Percentiles rank a stretch among this genome's conserved stretches.
These are phyloP conservation scores for Sporisorium sorghi DNA, from an alignment of 1,284 basidiomycete species.

Conservation along the genomic window DNA sequence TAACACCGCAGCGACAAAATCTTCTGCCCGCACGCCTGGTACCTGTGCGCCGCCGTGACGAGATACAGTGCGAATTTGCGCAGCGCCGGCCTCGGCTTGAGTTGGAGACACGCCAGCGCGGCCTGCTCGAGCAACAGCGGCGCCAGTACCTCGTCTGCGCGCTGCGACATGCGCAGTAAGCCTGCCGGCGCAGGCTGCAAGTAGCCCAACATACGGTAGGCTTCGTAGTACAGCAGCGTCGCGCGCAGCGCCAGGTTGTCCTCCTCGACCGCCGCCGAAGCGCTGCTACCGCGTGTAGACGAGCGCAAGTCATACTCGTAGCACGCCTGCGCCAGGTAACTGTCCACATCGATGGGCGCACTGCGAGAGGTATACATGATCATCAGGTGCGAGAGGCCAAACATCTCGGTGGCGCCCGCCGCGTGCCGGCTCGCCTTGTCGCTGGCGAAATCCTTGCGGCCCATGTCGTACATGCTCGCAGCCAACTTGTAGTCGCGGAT, in stretches of 20 bases:
- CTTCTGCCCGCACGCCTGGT: conserved; percentile 73
- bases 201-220: conserved; percentile 47
- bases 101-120: conserved; percentile 70
- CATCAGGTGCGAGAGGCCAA: conserved; percentile 60
- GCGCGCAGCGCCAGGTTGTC: conserved; percentile 53
- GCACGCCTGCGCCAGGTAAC: conserved; percentile 53
- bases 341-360: conserved; percentile 55
- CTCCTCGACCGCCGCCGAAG: conserved; percentile 14
- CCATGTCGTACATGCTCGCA: conserved; percentile 82
- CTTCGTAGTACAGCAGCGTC: conserved; percentile 62
- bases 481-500: conserved; percentile 90
- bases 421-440: conserved; percentile 63
- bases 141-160: conserved; percentile 72
- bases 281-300: conserved; percentile 10
- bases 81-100: conserved; percentile 61
- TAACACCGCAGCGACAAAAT: conserved; percentile 50
- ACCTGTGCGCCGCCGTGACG: conserved; percentile 72
- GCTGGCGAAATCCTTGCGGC: conserved; percentile 72
- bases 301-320: conserved; percentile 30
- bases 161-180: conserved; percentile 50
- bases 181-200: conserved; percentile 50
- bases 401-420: conserved; percentile 66
- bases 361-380: conserved; percentile 44
- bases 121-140: conserved; percentile 74
- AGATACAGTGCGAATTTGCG: conserved; percentile 72